Evolutionary conservation across 1,284 basidiomycete species (phyloP).

Genomic region (Tilletia walkeri): DNA sequence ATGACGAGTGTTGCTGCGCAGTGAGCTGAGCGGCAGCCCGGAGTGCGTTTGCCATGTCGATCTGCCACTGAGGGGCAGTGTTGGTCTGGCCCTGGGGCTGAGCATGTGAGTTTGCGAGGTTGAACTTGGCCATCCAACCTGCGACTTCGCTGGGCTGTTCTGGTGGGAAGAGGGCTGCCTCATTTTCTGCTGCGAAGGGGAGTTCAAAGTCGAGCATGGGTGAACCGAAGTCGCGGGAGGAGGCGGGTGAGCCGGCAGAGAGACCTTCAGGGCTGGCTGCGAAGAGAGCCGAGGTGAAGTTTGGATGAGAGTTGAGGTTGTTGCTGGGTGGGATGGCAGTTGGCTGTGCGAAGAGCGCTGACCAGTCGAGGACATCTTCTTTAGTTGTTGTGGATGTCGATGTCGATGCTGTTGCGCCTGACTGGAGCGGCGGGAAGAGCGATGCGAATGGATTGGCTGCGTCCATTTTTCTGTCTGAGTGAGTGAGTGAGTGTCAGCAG

Average conservation of each 20-base stretch:
- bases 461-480: no score
- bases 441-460: no score
- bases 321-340: neutral
- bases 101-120: neutral
- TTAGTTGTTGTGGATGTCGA: neutral
- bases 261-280: constrained; percentile 7
- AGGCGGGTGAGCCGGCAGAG: constrained; percentile 11
- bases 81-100: neutral
- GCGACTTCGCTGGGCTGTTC: neutral
- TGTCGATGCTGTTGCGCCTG: neutral
- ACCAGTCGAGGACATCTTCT: neutral
- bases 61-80: neutral
- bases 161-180: constrained; percentile 10
- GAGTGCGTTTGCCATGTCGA: constrained; percentile 2
- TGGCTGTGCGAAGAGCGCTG: neutral
- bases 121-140: constrained; percentile 13
- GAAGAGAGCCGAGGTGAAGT: neutral
- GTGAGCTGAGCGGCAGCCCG: neutral
- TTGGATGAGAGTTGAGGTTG: neutral
- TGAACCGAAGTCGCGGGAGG: constrained; percentile 9
- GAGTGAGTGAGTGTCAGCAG: no score
- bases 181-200: neutral
- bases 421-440: neutral
- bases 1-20: constrained; percentile 13
- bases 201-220: constrained; percentile 12